These are phyloP conservation scores for Yamadazyma dendronema DNA, from an alignment of 1,139 yeast genomes.

Conservation along the genomic window DNA sequence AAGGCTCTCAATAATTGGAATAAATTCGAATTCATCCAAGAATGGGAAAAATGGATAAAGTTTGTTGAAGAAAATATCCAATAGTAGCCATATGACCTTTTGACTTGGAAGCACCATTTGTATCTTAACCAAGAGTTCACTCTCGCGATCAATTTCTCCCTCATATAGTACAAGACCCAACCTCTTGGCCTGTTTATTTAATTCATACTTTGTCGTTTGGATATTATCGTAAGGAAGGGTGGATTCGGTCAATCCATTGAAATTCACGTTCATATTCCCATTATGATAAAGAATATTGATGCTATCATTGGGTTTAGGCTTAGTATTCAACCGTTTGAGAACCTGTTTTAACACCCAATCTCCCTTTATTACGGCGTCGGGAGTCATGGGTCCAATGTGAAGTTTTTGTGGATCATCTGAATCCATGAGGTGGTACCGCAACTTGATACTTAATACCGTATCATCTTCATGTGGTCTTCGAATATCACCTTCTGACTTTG, in stretches of 20 bases:
- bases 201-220: conserved; percentile 1
- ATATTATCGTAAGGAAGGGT: background rate
- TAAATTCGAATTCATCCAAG: conserved; percentile 38
- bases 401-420: conserved; percentile 12
- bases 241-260: background rate
- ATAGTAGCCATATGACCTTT: conserved; percentile 43
- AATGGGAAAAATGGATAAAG: conserved; percentile 49
- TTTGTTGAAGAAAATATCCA: conserved; percentile 43
- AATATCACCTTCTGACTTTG: too few relatives aligned
- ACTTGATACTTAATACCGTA: background rate
- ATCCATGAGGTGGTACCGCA: background rate
- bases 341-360: conserved; percentile 21
- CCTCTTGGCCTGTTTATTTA: conserved; percentile 27
- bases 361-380: conserved; percentile 29
- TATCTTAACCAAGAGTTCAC: conserved; percentile 31
- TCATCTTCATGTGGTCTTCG: too few relatives aligned
- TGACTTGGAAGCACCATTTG: conserved; percentile 41
- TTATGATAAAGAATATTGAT: background rate
- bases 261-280: background rate
- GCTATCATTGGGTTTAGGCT: background rate
- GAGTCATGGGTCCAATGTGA: conserved; percentile 36
- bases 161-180: conserved; percentile 34
- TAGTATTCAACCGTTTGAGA: conserved; percentile 3
- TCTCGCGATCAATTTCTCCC: conserved; percentile 31
- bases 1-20: conserved; percentile 20